Percentiles rank a stretch among this genome's conserved stretches.
These are phyloP conservation scores for Hyphopichia pseudoburtonii DNA, from an alignment of 1,139 yeast species.

Conservation along the genomic window DNA sequence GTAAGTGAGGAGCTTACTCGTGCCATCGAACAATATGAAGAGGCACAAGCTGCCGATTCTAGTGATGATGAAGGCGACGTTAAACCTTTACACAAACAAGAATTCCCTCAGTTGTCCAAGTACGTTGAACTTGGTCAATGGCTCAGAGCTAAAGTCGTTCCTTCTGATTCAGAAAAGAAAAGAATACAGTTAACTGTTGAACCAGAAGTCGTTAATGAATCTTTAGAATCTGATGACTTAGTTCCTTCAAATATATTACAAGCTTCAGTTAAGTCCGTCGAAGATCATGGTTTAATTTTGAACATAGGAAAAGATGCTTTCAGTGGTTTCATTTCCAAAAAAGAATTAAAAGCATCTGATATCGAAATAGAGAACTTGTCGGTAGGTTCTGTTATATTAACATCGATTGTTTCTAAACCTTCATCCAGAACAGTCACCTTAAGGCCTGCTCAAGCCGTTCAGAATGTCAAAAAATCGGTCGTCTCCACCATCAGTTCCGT, in stretches of 20 bases:
- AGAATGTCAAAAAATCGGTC: slow-evolving; percentile 40
- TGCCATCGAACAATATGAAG: slow-evolving; percentile 52
- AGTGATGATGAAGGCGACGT: slow-evolving; percentile 46
- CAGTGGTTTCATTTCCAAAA: slow-evolving; percentile 76
- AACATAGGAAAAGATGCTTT: slow-evolving; percentile 60
- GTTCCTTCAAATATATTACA: slow-evolving; percentile 65
- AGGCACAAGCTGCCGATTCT: slow-evolving; percentile 40
- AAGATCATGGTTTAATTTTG: slow-evolving; percentile 87
- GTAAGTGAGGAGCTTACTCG: slow-evolving; percentile 64
- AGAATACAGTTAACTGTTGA: slow-evolving; percentile 74
- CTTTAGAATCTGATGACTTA: slow-evolving; percentile 64
- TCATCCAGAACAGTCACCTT: slow-evolving; percentile 63
- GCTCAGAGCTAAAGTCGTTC: slow-evolving; percentile 72
- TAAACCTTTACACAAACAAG: slow-evolving; percentile 8
- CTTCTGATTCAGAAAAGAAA: slow-evolving; percentile 46
- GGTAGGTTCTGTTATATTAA: slow-evolving; percentile 51
- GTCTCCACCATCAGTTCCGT: slow-evolving; percentile 63
- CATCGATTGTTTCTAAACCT: slow-evolving; percentile 45
- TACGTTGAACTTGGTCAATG: slow-evolving; percentile 78
- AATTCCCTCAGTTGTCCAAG: slow-evolving; percentile 55
- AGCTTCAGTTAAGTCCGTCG: slow-evolving; percentile 73
- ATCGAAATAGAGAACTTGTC: slow-evolving; percentile 18
- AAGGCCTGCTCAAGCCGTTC: slow-evolving; percentile 34
- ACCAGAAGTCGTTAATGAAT: slow-evolving; percentile 67
- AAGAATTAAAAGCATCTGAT: slow-evolving; percentile 44